Evolutionary conservation across 1,284 basidiomycete species (phyloP).

Genomic region (Cutaneotrichosporon sp.): DNA sequence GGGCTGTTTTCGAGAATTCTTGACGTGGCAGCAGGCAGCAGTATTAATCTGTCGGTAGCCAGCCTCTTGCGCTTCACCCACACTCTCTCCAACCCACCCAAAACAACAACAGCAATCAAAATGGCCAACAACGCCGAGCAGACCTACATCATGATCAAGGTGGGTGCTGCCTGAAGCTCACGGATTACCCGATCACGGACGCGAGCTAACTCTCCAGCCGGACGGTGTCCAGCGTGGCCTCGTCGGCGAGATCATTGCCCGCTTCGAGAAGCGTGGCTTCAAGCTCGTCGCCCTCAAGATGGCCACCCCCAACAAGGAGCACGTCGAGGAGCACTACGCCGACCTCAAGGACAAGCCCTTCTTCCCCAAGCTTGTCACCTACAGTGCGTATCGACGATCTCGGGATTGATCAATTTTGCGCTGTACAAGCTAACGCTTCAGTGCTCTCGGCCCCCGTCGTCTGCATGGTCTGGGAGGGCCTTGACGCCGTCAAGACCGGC

Average conservation of each 20-base stretch:
- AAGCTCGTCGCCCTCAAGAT: constrained; percentile 81
- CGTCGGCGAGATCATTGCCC: constrained; percentile 84
- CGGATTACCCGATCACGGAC: not conserved
- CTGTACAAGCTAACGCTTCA: too few species aligned
- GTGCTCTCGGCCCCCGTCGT: constrained; percentile 94
- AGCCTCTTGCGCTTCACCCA: too few species aligned
- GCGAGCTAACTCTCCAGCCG: constrained; percentile 56
- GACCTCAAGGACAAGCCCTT: constrained; percentile 87
- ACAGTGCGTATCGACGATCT: too few species aligned
- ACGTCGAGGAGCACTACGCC: constrained; percentile 88
- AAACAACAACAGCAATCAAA: constrained; percentile 24
- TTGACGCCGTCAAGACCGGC: constrained; percentile 93
- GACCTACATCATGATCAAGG: constrained; percentile 55
- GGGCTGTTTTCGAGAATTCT: too few species aligned
- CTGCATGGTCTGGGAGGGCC: constrained; percentile 94
- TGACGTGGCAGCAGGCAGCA: not conserved
- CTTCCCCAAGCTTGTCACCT: constrained; percentile 88
- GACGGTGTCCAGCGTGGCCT: constrained; percentile 95
- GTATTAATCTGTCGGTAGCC: too few species aligned
- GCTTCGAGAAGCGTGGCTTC: constrained; percentile 94
- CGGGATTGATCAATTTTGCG: too few species aligned
- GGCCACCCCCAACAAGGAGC: constrained; percentile 64
- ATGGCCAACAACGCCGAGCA: constrained; percentile 49
- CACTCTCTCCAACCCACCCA: constrained; percentile 6
- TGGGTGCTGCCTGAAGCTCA: constrained; percentile 19